A percentile compares a stretch with the other conserved stretches of the same genome.
Evolutionary conservation across 2,329 filamentous ascomycete species (phyloP).

Genomic region (Ophiocordyceps camponoti-rufipedis): DNA sequence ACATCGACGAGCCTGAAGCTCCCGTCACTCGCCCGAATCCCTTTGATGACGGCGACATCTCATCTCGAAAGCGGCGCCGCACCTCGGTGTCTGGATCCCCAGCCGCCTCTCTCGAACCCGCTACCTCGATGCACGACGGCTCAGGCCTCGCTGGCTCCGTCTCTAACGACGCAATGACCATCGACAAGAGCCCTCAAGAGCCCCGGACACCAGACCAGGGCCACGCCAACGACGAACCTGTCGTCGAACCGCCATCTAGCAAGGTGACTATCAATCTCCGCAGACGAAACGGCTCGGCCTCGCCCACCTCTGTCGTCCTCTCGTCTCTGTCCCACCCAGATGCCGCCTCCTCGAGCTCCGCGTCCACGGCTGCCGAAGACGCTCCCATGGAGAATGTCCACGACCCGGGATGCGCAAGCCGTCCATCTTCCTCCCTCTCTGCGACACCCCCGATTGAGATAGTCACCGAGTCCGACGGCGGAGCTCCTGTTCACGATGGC

Average conservation of each 20-base stretch:
- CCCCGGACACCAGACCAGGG: slow-evolving; percentile 24
- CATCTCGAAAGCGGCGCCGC: slow-evolving; percentile 42
- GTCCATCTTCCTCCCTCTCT: slow-evolving; percentile 1
- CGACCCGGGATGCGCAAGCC: not conserved
- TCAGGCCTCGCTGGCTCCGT: slow-evolving; percentile 13
- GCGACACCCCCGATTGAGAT: slow-evolving; percentile 25
- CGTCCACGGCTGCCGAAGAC: not conserved
- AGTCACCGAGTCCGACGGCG: slow-evolving; percentile 16
- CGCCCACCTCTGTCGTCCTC: not conserved
- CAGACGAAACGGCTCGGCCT: slow-evolving; percentile 9
- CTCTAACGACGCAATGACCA: slow-evolving; percentile 19
- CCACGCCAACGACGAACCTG: slow-evolving; percentile 13
- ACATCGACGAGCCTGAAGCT: slow-evolving; percentile 35
- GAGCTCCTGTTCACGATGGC: slow-evolving; percentile 6
- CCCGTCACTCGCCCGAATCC: slow-evolving; percentile 45
- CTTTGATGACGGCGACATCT: slow-evolving; percentile 38
- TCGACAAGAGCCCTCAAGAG: slow-evolving; percentile 4
- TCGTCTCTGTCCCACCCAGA: not conserved
- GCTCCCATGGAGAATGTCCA: not conserved
- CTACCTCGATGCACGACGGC: slow-evolving; percentile 13
- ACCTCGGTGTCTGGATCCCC: slow-evolving; percentile 38
- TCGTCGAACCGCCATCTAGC: slow-evolving; percentile 27
- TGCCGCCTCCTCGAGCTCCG: not conserved
- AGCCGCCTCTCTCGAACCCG: slow-evolving; percentile 30
- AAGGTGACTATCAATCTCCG: slow-evolving; percentile 43